Conservation (phyloP, 371 early-diverging fungal genomes). For the Mucor irregularis region DNA sequence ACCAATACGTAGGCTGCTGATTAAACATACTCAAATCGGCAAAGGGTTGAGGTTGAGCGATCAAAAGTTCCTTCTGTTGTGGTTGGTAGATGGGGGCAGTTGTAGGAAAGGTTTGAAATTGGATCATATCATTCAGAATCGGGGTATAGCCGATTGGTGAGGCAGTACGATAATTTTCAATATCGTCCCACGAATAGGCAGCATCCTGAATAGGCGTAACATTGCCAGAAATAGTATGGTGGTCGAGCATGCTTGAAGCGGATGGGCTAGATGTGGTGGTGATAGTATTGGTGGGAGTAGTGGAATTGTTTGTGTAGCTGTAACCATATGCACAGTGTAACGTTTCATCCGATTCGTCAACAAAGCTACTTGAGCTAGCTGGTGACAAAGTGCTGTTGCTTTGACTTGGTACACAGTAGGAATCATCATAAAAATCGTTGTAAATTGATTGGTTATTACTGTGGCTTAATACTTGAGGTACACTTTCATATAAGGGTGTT, state of each 20-base stretch:
- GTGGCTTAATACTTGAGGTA: conserved; percentile 20
- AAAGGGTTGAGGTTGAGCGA: background rate
- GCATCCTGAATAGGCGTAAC: conserved; percentile 13
- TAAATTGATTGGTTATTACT: conserved; percentile 9
- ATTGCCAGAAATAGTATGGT: conserved; percentile 20
- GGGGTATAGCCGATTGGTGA: conserved; percentile 21
- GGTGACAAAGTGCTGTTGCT: conserved; percentile 10
- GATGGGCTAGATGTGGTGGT: conserved; percentile 13
- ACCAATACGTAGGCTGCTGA: background rate
- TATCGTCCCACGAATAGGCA: conserved; percentile 24
- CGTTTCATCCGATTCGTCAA: conserved; percentile 22
- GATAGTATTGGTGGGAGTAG: conserved; percentile 3
- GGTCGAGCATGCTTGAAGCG: conserved; percentile 15
- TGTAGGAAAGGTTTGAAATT: background rate
- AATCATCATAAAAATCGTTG: conserved; percentile 8
- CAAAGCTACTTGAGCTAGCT: conserved; percentile 11
- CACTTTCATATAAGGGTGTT: conserved; percentile 5
- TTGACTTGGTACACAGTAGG: conserved; percentile 9
- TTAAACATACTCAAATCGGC: background rate
- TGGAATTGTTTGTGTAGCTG: conserved; percentile 18
- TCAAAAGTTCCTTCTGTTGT: background rate
- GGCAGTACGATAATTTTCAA: background rate
- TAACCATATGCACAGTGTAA: conserved; percentile 24
- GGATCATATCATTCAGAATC: conserved; percentile 4
- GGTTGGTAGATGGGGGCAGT: background rate